phyloP scores from a whole-genome alignment of 768 basidiomycete species.

The Tulasnella sp. region DNA sequence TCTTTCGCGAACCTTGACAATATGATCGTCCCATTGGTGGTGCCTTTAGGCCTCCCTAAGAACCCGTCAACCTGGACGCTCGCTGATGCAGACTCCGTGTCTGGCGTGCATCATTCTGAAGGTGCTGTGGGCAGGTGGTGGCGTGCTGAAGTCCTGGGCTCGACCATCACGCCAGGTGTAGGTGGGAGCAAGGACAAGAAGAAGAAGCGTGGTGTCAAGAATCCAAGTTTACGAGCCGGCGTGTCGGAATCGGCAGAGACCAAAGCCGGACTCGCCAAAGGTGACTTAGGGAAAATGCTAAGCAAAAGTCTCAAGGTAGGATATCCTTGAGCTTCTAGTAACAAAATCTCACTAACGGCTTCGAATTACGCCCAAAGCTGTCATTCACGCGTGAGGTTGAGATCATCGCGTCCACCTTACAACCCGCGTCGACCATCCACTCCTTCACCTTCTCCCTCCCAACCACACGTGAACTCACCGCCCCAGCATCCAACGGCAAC shows the following conservation, averaged over 20 bases:
- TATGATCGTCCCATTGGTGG: not conserved
- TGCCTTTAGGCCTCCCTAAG: slow-evolving; percentile 51
- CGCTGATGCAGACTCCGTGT: slow-evolving; percentile 70
- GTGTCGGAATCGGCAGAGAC: slow-evolving; percentile 8
- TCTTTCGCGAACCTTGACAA: too few species aligned
- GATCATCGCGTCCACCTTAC: slow-evolving; percentile 87
- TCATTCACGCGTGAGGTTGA: slow-evolving; percentile 89
- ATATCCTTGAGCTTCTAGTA: slow-evolving; percentile 2
- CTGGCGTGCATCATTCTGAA: slow-evolving; percentile 71
- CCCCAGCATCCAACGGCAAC: not conserved
- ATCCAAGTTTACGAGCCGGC: not conserved
- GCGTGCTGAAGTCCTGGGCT: slow-evolving; percentile 84
- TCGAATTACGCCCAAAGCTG: too few species aligned
- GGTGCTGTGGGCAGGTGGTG: slow-evolving; percentile 84
- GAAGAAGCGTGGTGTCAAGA: slow-evolving; percentile 41
- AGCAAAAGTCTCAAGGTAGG: slow-evolving; percentile 81
- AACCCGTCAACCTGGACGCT: slow-evolving; percentile 85
- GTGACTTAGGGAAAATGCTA: slow-evolving; percentile 82
- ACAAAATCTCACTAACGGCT: slow-evolving; percentile 8
- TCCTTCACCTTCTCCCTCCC: slow-evolving; percentile 83
- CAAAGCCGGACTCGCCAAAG: slow-evolving; percentile 61
- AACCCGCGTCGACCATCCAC: slow-evolving; percentile 86
- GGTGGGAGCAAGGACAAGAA: slow-evolving; percentile 43
- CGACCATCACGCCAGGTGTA: slow-evolving; percentile 73
- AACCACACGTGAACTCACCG: slow-evolving; percentile 43